phyloP scores from a whole-genome alignment of 495 filamentous ascomycete species.

The Niebla homalea region DNA sequence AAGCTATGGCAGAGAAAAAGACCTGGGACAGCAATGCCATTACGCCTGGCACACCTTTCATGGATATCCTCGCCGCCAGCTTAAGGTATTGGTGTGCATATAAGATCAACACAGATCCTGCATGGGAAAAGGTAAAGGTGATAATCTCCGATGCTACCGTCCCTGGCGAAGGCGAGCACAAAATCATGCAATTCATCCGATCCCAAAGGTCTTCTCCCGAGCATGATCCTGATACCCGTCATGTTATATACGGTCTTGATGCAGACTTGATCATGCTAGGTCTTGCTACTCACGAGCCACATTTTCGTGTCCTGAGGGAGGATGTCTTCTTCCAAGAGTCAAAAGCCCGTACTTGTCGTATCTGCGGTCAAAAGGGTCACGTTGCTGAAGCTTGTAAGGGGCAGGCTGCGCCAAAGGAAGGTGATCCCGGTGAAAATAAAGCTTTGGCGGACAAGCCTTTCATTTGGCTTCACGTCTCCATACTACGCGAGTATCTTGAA shows the following conservation, averaged over 20 bases:
- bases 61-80: conserved; percentile 88
- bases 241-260: conserved; percentile 92
- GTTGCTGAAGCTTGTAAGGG: conserved; percentile 72
- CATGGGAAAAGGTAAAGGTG: conserved; percentile 91
- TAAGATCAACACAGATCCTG: conserved; percentile 92
- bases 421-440: conserved; percentile 69
- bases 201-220: conserved; percentile 81
- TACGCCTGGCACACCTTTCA: conserved; percentile 96
- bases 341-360: conserved; percentile 62
- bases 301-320: conserved; percentile 93
- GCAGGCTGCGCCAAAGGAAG: conserved; percentile 68
- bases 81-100: conserved; percentile 92
- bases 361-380: conserved; percentile 88
- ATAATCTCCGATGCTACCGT: conserved; percentile 98
- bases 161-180: conserved; percentile 96
- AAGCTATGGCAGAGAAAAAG: conserved; percentile 63
- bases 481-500: conserved; percentile 86
- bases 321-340: conserved; percentile 90
- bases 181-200: conserved; percentile 97
- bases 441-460: conserved; percentile 66
- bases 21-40: conserved; percentile 98
- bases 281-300: conserved; percentile 89
- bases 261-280: conserved; percentile 99
- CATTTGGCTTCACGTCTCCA: conserved; percentile 92
- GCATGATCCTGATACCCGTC: conserved; percentile 91